Base-by-base conservation (phyloP, 805 yeast genomes). In the Teunomyces lycoperdinae region DNA sequence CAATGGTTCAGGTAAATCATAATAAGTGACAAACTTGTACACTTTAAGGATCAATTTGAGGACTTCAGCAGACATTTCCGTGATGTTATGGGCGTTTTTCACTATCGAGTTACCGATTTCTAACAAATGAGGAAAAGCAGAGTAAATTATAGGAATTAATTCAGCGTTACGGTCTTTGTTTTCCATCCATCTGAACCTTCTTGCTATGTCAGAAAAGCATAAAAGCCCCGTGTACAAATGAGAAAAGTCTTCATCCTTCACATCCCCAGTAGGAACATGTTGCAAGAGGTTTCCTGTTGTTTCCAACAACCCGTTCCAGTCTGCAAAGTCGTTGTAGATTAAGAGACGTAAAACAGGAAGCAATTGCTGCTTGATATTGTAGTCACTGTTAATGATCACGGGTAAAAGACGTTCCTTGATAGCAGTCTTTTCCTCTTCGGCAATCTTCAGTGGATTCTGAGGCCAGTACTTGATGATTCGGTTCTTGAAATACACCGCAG, bases 401-500 rank as follows among this genome's bases (percentile, higher is more conserved):
- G 81, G 76, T 27, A 90, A 68, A 31, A 94, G 60, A 54, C 89
- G 77, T 14, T 83, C 86, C 51, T 84, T 81, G 53, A 94, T 81
- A 20, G 78, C 71, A 2, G 87, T 88, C 59, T 84, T 87, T 61
- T 92, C 97, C 50, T 79, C 90, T 3, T 71, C 69, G 53, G 83
- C 85, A 9, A 89, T 81, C 20, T 66, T 64, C 14, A 24, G 41
- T 31, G 58, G 56, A 38, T 17, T 35, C 29, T 52, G 47, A 26
- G 47, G 45, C 97, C 97, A 91, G 44, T 79, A 74, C 32, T 79
- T 74, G 11, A 74, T 70, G 17, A 89, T 75, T 48, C 83, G 76
- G 64, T 92, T 91, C 63, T 92, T 92, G 64, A 89, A 80, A 64
- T 81, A 89, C 4, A 92, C 83, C 0, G 94, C 90, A 2, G 95